A percentile compares a stretch with the other conserved stretches of the same genome.
Evolutionary conservation across 768 basidiomycete genomes (phyloP).

Genomic region (Pholiota microspora): DNA sequence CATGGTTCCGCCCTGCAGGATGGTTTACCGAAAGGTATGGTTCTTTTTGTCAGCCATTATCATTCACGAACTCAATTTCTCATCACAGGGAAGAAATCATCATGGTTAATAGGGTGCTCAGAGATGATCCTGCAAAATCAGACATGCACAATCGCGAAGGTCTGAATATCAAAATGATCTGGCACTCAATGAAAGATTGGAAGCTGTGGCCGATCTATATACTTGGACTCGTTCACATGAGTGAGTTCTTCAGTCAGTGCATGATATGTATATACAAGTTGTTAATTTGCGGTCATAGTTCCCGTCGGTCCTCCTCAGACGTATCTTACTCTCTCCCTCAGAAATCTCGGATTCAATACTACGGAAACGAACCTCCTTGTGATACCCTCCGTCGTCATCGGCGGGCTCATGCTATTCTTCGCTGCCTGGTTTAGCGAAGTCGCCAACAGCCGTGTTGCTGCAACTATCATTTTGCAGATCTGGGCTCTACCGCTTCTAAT

Average conservation of each 20-base stretch:
- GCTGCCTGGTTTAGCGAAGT: slow-evolving; percentile 51
- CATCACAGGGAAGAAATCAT: slow-evolving; percentile 52
- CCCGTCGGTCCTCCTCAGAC: slow-evolving; percentile 56
- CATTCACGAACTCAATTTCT: background rate
- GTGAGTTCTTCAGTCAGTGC: slow-evolving; percentile 23
- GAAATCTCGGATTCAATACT: slow-evolving; percentile 60
- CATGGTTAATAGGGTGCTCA: slow-evolving; percentile 59
- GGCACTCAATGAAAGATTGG: slow-evolving; percentile 51
- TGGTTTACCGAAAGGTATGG: slow-evolving; percentile 60
- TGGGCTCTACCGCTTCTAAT: slow-evolving; percentile 64
- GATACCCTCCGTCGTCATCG: slow-evolving; percentile 55
- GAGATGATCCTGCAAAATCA: slow-evolving; percentile 65
- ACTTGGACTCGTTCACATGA: slow-evolving; percentile 49
- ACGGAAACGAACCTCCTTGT: slow-evolving; percentile 60
- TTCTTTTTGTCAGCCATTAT: background rate
- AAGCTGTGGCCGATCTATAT: slow-evolving; percentile 64
- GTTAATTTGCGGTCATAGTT: slow-evolving; percentile 37
- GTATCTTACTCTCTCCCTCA: slow-evolving; percentile 63
- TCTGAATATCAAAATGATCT: slow-evolving; percentile 45
- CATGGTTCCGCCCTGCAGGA: slow-evolving; percentile 56
- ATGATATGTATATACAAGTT: background rate
- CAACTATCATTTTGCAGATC: slow-evolving; percentile 48
- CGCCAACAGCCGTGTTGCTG: slow-evolving; percentile 49
- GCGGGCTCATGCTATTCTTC: slow-evolving; percentile 45
- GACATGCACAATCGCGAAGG: slow-evolving; percentile 75